Conservation (phyloP, 768 basidiomycete species). For the Tephrocybe sp. region DNA sequence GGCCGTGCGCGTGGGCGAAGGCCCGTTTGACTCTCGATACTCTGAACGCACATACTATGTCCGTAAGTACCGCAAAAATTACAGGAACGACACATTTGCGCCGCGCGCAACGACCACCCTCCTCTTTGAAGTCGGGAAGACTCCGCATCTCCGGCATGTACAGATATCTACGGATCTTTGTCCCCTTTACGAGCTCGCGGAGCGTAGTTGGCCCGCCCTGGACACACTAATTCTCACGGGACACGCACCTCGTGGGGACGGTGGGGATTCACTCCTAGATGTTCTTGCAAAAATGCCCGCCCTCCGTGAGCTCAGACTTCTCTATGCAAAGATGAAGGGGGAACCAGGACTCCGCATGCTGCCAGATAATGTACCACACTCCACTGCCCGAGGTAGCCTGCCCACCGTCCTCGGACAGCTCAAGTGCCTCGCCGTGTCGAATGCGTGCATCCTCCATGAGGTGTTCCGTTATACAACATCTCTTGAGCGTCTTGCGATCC, state of each 20-base stretch:
- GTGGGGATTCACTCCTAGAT: constrained; percentile 29
- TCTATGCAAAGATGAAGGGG: constrained; percentile 30
- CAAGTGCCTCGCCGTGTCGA: constrained; percentile 35
- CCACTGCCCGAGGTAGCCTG: constrained; percentile 19
- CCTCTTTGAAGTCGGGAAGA: constrained; percentile 31
- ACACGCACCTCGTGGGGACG: constrained; percentile 30
- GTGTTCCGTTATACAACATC: constrained; percentile 29
- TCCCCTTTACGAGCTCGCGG: constrained; percentile 28
- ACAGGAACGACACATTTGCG: constrained; percentile 33
- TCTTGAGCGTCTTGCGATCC: constrained; percentile 33
- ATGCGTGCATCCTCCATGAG: constrained; percentile 31
- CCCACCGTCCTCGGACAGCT: constrained; percentile 29
- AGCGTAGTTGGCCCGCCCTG: constrained; percentile 34
- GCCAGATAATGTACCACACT: constrained; percentile 10
- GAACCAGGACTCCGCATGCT: constrained; percentile 28
- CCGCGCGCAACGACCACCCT: constrained; percentile 28
- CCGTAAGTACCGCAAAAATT: constrained; percentile 38
- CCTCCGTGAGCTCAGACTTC: constrained; percentile 31
- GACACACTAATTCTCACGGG: constrained; percentile 40
- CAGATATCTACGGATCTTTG: constrained; percentile 39
- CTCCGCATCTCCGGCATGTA: constrained; percentile 31
- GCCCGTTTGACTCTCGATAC: constrained; percentile 36
- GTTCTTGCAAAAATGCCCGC: constrained; percentile 35
- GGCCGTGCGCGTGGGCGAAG: constrained; percentile 41
- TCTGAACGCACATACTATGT: constrained; percentile 34